Conservation (phyloP, 331 rosid genomes). For the Quercus phellos region DNA sequence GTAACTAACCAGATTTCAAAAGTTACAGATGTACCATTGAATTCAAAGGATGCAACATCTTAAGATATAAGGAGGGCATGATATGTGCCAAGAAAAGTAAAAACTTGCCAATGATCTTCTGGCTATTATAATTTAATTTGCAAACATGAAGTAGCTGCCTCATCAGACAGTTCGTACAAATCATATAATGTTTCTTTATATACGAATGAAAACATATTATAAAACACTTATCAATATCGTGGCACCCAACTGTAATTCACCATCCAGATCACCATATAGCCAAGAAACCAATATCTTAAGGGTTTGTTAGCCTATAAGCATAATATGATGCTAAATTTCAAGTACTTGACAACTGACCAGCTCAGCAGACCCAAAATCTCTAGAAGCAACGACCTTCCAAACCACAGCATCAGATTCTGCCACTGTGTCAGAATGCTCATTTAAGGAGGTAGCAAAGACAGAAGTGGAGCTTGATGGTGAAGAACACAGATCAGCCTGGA, state of each 20-base stretch:
- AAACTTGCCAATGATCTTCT: not conserved
- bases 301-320: conserved; percentile 9
- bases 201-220: not conserved
- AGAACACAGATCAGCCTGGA: conserved; percentile 48
- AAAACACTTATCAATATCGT: not conserved
- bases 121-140: not conserved
- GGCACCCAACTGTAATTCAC: not conserved
- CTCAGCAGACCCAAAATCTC: conserved; percentile 64
- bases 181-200: not conserved
- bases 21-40: not conserved
- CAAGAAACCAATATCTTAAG: not conserved
- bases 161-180: not conserved
- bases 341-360: conserved; percentile 88
- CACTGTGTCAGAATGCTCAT: conserved; percentile 33
- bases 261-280: not conserved
- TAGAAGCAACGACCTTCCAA: conserved; percentile 59
- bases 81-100: not conserved
- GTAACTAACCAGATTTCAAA: not conserved
- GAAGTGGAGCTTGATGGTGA: conserved; percentile 34
- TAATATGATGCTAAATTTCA: conserved; percentile 46
- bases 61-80: not conserved
- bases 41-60: not conserved
- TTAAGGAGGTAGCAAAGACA: conserved; percentile 21
- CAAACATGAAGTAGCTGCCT: not conserved
- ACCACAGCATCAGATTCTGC: conserved; percentile 58